A percentile compares a stretch with the other conserved stretches of the same genome.
These are phyloP conservation scores for Pseudogymnoascus sp. DNA, from an alignment of 2,329 filamentous ascomycete genomes.

Conservation along the genomic window DNA sequence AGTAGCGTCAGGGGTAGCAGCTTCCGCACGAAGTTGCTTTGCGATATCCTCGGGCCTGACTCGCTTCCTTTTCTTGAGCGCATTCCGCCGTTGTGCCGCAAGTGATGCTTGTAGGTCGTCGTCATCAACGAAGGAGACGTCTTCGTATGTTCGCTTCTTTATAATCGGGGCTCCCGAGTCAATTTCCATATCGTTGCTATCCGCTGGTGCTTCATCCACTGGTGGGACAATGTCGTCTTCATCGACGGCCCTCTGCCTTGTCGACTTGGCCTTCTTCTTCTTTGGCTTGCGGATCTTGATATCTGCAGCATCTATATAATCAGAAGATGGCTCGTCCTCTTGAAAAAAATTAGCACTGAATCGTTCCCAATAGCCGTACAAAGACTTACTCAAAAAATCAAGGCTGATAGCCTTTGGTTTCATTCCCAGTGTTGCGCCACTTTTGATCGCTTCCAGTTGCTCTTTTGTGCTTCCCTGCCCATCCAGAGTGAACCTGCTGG, in stretches of 20 bases:
- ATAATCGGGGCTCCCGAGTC: slow-evolving; percentile 48
- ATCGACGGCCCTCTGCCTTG: slow-evolving; percentile 61
- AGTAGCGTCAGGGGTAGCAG: slow-evolving; percentile 41
- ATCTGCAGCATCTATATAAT: slow-evolving; percentile 81
- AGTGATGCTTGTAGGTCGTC: slow-evolving; percentile 86
- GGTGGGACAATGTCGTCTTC: slow-evolving; percentile 52
- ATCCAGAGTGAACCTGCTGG: slow-evolving; percentile 81
- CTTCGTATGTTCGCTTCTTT: slow-evolving; percentile 59
- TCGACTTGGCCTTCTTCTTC: slow-evolving; percentile 78
- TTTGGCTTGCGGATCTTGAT: slow-evolving; percentile 94
- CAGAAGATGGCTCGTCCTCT: slow-evolving; percentile 64
- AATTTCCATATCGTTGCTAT: slow-evolving; percentile 63
- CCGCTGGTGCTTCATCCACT: slow-evolving; percentile 28
- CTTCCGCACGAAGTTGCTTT: slow-evolving; percentile 65
- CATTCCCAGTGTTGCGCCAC: slow-evolving; percentile 47
- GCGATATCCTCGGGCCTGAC: slow-evolving; percentile 80
- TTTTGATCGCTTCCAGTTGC: slow-evolving; percentile 47
- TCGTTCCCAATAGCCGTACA: not conserved
- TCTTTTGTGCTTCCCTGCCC: slow-evolving; percentile 65
- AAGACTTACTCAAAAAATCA: slow-evolving; percentile 54
- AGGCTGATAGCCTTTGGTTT: slow-evolving; percentile 69
- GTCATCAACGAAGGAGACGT: slow-evolving; percentile 75
- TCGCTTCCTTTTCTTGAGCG: slow-evolving; percentile 88
- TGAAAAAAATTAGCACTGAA: slow-evolving; percentile 27
- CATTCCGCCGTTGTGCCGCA: slow-evolving; percentile 72